A percentile compares a stretch with the other conserved stretches of the same genome.
phyloP scores from a whole-genome alignment of 2,329 filamentous ascomycete species.

The Nigrospora osmanthi region DNA sequence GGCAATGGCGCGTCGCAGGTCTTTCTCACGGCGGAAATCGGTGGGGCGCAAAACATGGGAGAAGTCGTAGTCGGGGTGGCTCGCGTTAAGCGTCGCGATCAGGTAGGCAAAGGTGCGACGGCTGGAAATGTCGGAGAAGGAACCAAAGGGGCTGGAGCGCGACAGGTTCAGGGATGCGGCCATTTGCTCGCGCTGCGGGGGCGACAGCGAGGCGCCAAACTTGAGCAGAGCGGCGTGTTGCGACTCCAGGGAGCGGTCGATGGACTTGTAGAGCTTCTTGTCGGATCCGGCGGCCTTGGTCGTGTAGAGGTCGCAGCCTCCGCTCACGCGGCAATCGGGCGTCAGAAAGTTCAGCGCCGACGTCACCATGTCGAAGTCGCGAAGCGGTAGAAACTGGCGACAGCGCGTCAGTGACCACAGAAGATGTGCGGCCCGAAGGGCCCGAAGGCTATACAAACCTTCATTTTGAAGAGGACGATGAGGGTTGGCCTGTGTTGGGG shows the following conservation, averaged over 20 bases:
- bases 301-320: slow-evolving; percentile 93
- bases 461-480: slow-evolving; percentile 5
- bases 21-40: slow-evolving; percentile 83
- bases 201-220: slow-evolving; percentile 79
- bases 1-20: slow-evolving; percentile 73
- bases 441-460: slow-evolving; percentile 2
- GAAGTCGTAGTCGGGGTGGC: slow-evolving; percentile 95
- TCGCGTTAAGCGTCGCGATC: slow-evolving; percentile 93
- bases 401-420: neutral
- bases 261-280: slow-evolving; percentile 95
- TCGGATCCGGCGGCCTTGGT: slow-evolving; percentile 93
- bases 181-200: slow-evolving; percentile 67
- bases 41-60: slow-evolving; percentile 81
- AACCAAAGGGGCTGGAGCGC: slow-evolving; percentile 85
- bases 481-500: no score
- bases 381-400: slow-evolving; percentile 77
- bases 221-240: slow-evolving; percentile 85
- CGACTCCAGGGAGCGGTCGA: slow-evolving; percentile 83
- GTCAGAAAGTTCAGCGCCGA: slow-evolving; percentile 94
- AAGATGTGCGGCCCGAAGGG: no score
- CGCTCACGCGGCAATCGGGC: slow-evolving; percentile 82
- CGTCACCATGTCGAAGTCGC: slow-evolving; percentile 85
- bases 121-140: slow-evolving; percentile 78
- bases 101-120: slow-evolving; percentile 91
- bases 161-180: slow-evolving; percentile 66